These are phyloP conservation scores for Kodamaea kakaduensis DNA, from an alignment of 805 yeast species.

Conservation along the genomic window DNA sequence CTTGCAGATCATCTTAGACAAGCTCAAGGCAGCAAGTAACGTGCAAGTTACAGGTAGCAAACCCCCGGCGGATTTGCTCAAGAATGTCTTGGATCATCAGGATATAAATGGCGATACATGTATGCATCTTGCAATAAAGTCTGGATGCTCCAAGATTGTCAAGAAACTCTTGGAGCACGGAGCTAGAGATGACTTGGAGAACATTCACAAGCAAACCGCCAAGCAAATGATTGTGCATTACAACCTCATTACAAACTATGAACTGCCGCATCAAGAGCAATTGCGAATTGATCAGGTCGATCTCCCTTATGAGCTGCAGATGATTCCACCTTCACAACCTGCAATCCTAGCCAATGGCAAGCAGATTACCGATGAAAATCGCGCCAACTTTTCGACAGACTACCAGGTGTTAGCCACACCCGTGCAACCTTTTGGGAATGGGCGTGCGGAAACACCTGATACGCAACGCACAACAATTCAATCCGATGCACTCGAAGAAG, in stretches of 20 bases:
- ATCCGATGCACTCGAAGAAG: constrained; percentile 39
- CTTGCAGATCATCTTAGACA: constrained; percentile 68
- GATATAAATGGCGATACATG: constrained; percentile 86
- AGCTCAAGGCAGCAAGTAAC: constrained; percentile 49
- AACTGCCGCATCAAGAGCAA: constrained; percentile 4
- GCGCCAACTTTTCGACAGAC: background rate
- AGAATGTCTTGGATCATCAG: constrained; percentile 64
- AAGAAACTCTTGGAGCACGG: constrained; percentile 83
- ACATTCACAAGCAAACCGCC: constrained; percentile 42
- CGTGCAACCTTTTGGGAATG: constrained; percentile 21
- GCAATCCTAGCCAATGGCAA: background rate
- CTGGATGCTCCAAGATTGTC: constrained; percentile 68
- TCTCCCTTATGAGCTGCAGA: constrained; percentile 6
- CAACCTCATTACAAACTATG: constrained; percentile 23
- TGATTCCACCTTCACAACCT: constrained; percentile 5
- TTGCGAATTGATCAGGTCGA: background rate
- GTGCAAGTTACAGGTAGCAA: constrained; percentile 29
- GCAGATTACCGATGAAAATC: background rate
- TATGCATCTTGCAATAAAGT: constrained; percentile 67
- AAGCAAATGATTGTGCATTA: constrained; percentile 40
- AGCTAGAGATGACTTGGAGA: constrained; percentile 55
- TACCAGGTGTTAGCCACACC: constrained; percentile 25
- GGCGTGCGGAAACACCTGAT: constrained; percentile 37
- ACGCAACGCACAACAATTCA: constrained; percentile 43
- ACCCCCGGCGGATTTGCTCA: constrained; percentile 52